Evolutionary conservation across 192 early-diverging fungal genomes (phyloP).

Genomic region (Coemansia sp.): DNA sequence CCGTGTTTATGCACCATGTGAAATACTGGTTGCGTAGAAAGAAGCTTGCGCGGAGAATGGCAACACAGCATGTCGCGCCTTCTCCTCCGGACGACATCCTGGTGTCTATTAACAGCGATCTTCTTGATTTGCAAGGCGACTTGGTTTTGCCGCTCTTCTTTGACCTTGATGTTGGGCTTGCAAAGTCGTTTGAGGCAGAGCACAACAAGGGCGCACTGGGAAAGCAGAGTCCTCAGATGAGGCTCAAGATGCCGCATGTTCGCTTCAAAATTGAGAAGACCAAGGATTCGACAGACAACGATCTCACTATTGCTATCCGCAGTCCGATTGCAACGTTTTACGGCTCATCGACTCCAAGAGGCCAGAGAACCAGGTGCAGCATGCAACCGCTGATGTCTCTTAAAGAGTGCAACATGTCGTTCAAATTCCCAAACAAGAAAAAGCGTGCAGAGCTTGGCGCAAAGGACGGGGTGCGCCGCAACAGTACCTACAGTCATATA

Average conservation of each 20-base stretch:
- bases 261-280: conserved; percentile 31
- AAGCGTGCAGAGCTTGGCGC: conserved; percentile 35
- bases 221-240: conserved; percentile 34
- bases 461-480: conserved; percentile 44
- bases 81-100: conserved; percentile 36
- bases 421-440: conserved; percentile 34
- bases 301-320: conserved; percentile 21
- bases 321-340: conserved; percentile 47
- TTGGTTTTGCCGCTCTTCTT: conserved; percentile 44
- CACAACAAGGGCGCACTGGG: neutral
- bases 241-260: conserved; percentile 38
- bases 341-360: conserved; percentile 38
- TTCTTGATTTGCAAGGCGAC: conserved; percentile 42
- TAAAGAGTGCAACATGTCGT: conserved; percentile 21
- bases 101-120: conserved; percentile 37
- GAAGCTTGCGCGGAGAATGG: conserved; percentile 45
- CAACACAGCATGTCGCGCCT: conserved; percentile 21
- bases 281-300: conserved; percentile 21
- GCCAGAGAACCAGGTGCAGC: conserved; percentile 14
- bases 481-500: conserved; percentile 40
- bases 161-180: conserved; percentile 24
- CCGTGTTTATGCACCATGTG: conserved; percentile 51
- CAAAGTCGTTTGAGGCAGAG: conserved; percentile 12
- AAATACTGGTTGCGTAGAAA: conserved; percentile 50
- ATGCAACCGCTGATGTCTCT: conserved; percentile 46